Base-by-base conservation (phyloP, 2,329 filamentous ascomycete genomes). In the Aureobasidium sp. region DNA sequence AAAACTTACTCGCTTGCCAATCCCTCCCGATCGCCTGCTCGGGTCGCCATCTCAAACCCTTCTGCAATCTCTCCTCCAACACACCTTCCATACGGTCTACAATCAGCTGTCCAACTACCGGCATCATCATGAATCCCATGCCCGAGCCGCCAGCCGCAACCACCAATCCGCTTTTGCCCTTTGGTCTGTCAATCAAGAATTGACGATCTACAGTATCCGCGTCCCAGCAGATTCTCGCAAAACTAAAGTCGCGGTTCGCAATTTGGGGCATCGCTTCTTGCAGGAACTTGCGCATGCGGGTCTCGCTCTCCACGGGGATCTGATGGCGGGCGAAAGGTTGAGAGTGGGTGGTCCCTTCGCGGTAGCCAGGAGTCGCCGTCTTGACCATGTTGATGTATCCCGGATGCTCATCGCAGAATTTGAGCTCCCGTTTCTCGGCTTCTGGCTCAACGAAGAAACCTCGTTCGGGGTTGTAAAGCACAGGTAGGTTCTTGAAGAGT, bases 141-240 rank as follows among this genome's bases (percentile, higher is more conserved):
- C 80, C 81, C 22, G 77, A 80, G 0, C 75, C 81, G 5, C 81
- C 81, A 8, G 79, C 75, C 3, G 78, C 81, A n/a, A 83, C 66
- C 1, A 80, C 67, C 29, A 82, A 67, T 19, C 73, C 76, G 35
- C 68, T 62, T 50, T 75, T 70, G 9, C 75, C 70, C 0, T 80
- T 78, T 67, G 83, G 80, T 39, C 70, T 69, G 60, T 78, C 77
- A 19, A 84, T 81, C 24, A 84, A 68, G 60, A 82, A 84, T 22
- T 78, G 72, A 2, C 80, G 75, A 67, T 84, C 79, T 0, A 78
- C 75, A 0, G 81, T 84, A 66, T 84, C 81, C 0, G 80, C 77
- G 66, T 81, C 81, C 81, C 82, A 83, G 70, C 81, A 84, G 40
- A 84, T 78, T 19, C 80, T 72, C 12, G 78, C 79, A 64, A 80